Conservation (phyloP, 176 grass and related monocot species). For the Elymus sibiricus region DNA sequence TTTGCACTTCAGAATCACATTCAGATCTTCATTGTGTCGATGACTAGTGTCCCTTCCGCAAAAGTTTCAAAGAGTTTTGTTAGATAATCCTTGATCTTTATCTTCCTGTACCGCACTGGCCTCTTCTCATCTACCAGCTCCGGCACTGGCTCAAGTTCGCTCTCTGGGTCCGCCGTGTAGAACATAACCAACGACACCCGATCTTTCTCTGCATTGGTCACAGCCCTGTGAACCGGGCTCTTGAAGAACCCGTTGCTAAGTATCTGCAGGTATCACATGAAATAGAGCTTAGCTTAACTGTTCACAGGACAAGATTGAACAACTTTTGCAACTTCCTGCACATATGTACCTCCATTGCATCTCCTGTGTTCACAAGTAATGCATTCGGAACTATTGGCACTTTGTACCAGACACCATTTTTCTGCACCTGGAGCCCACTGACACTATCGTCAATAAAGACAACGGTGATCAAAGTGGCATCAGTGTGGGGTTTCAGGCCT, state of each 20-base stretch:
- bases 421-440: slow-evolving; percentile 48
- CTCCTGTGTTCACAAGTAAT: slow-evolving; percentile 38
- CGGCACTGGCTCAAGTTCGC: not conserved
- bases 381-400: slow-evolving; percentile 39
- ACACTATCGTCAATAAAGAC: slow-evolving; percentile 40
- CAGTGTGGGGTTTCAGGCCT: slow-evolving; percentile 52
- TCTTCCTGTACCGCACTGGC: not conserved
- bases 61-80: not conserved
- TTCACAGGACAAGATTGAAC: not conserved
- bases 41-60: slow-evolving; percentile 1
- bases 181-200: not conserved
- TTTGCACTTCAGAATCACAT: not conserved
- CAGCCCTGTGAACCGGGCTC: slow-evolving; percentile 55
- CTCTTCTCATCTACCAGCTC: not conserved
- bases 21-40: slow-evolving; percentile 13
- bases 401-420: slow-evolving; percentile 32
- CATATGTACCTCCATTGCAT: slow-evolving; percentile 46
- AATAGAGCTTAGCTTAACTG: not conserved
- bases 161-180: not conserved
- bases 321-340: not conserved
- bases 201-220: slow-evolving; percentile 26
- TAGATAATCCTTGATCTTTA: slow-evolving; percentile 1
- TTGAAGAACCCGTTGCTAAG: slow-evolving; percentile 48
- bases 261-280: slow-evolving; percentile 30
- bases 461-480: slow-evolving; percentile 42